Evolutionary conservation across 768 basidiomycete species (phyloP), one percentile per base, ranked within the genome.

Genomic region (Tylopilus sp.): DNA sequence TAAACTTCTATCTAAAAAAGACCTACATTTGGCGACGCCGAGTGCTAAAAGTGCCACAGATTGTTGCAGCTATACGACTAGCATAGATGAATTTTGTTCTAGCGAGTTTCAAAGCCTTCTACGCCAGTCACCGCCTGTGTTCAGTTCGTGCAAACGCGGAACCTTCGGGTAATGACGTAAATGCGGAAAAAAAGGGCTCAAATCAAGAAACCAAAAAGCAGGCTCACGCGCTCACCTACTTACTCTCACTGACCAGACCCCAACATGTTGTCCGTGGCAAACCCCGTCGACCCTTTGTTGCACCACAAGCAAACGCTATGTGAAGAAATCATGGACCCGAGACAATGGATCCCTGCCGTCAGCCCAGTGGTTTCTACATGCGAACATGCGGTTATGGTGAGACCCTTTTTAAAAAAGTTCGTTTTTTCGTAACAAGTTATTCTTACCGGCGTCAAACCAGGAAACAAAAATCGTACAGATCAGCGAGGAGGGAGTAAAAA

Each of bases 301-400:
- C 23, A 21, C 3, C 40, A 12, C 51, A 50, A 42, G 35, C 21
- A 47, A 23, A 36, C 13, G 15, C 1, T 30, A 18, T 50, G 39
- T 25, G 36, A 30, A 40, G 28, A 45, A 2, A 26, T 20, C 6
- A 21, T 42, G 42, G 28, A 41, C 25, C n/a, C 36, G 4, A 22
- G 28, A 2, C 41, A 41, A 10, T 8, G 23, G 30, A 13, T 42
- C 5, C 18, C 33, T 18, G 55, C 44, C 46, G 48, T 48, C 39
- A 89, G 85, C 57, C 86, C 86, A 10, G 86, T 86, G 41, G 63
- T 87, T 15, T 66, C 73, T 31, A 79, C 73, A 49, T 77, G 85
- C 9, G 70, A 82, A 59, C 80, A 73, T 61, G 82, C 81, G 1
- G 78, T 81, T 57, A 66, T 76, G 63, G 86, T 86, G 53, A 36